These are phyloP conservation scores for Neonothopanus nambi DNA, from an alignment of 1,284 basidiomycete genomes.

Conservation along the genomic window DNA sequence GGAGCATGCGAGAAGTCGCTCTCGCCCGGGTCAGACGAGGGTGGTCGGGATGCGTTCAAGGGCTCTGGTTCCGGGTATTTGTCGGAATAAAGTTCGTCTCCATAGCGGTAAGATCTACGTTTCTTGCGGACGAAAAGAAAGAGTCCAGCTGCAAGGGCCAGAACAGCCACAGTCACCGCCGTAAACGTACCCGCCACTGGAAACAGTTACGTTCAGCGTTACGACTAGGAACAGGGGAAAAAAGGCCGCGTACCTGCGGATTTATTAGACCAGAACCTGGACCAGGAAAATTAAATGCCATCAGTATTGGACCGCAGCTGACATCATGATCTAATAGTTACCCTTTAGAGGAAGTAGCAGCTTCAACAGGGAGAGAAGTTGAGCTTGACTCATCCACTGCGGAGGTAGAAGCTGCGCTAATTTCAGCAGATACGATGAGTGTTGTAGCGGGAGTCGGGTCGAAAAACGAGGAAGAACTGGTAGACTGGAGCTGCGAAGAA, in stretches of 20 bases:
- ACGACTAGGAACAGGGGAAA: not conserved
- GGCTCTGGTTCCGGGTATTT: constrained; percentile 26
- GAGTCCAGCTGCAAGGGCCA: constrained; percentile 26
- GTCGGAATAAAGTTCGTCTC: constrained; percentile 17
- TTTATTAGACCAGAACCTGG: constrained; percentile 49
- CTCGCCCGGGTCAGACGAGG: constrained; percentile 28
- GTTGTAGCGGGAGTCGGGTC: no score
- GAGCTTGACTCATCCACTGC: no score
- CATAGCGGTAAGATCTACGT: constrained; percentile 21
- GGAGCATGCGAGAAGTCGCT: constrained; percentile 23
- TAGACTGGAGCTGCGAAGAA: no score
- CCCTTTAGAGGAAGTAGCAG: no score
- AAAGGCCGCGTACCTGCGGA: constrained; percentile 26
- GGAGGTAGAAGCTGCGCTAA: no score
- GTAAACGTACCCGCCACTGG: constrained; percentile 49
- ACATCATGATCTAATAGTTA: not conserved
- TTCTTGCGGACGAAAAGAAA: constrained; percentile 28
- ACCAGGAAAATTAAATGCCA: not conserved
- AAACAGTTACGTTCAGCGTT: not conserved
- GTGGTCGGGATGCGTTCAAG: constrained; percentile 24
- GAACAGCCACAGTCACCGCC: constrained; percentile 31
- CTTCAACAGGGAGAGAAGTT: no score
- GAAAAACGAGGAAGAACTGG: no score
- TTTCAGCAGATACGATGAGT: no score
- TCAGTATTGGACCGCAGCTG: not conserved